These are phyloP conservation scores for Pestalotiopsis sp. DNA, from an alignment of 2,329 filamentous ascomycete genomes.

Conservation along the genomic window DNA sequence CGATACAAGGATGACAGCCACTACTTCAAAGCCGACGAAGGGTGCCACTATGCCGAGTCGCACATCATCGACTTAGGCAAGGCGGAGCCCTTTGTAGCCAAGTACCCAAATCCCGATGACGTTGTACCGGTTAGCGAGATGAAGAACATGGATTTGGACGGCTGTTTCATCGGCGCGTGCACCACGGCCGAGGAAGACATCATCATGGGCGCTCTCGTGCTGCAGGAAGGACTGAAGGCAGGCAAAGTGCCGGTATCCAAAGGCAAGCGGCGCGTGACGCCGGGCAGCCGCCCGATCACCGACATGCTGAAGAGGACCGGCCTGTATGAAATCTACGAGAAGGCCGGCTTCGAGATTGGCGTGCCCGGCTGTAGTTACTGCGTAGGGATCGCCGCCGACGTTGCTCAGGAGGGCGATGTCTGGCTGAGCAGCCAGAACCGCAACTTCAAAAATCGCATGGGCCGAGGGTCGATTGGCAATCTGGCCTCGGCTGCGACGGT, in stretches of 20 bases:
- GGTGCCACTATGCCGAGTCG: constrained; percentile 38
- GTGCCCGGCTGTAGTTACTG: constrained; percentile 47
- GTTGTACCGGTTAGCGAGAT: constrained; percentile 42
- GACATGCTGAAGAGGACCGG: constrained; percentile 36
- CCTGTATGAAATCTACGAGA: constrained; percentile 38
- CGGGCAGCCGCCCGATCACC: constrained; percentile 41
- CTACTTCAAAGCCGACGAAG: constrained; percentile 43
- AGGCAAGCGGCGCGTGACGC: constrained; percentile 42
- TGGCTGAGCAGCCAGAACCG: constrained; percentile 49
- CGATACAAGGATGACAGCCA: constrained; percentile 33
- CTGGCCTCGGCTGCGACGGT: constrained; percentile 47
- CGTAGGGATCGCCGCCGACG: constrained; percentile 44
- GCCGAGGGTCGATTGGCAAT: constrained; percentile 42
- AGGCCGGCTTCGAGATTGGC: constrained; percentile 43
- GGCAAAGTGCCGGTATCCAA: constrained; percentile 30
- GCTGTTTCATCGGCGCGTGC: constrained; percentile 49
- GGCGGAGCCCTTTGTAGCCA: constrained; percentile 40
- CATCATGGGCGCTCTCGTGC: constrained; percentile 42
- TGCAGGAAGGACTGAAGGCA: constrained; percentile 37
- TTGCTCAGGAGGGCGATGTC: constrained; percentile 40
- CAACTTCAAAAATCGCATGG: constrained; percentile 50
- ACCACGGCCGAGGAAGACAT: constrained; percentile 49
- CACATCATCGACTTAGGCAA: constrained; percentile 39
- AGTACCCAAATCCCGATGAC: constrained; percentile 44
- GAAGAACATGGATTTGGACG: constrained; percentile 36